Percentiles rank a stretch among this genome's conserved stretches.
phyloP scores from a whole-genome alignment of 495 filamentous ascomycete species.

The Xylaria telfairii region DNA sequence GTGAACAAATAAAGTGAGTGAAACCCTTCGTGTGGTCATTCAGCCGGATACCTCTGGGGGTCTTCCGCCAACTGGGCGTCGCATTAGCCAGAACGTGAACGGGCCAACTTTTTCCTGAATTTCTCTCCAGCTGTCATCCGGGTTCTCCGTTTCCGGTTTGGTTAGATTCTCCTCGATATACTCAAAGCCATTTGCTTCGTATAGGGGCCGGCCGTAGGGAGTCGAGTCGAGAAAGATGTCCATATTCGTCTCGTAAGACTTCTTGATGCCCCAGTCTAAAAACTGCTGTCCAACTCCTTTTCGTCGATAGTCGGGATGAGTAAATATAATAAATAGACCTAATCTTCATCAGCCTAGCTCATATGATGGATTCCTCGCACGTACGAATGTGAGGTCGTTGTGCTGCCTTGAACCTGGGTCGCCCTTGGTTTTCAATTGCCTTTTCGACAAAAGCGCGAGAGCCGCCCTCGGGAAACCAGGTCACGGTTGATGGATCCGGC shows the following conservation, averaged over 20 bases:
- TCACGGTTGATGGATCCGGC: conserved; percentile 24
- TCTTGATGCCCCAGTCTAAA: conserved; percentile 44
- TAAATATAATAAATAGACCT: conserved; percentile 41
- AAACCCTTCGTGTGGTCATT: not conserved
- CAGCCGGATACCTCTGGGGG: not conserved
- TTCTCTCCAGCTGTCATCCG: conserved; percentile 12
- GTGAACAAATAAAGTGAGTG: not conserved
- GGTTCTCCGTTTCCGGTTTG: not conserved
- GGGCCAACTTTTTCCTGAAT: not conserved
- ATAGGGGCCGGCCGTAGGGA: conserved; percentile 36
- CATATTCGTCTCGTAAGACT: conserved; percentile 43
- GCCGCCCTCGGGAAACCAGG: conserved; percentile 44
- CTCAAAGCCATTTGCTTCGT: conserved; percentile 31
- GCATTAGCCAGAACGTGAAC: conserved; percentile 14
- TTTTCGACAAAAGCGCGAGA: conserved; percentile 35
- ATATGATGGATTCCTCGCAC: not conserved
- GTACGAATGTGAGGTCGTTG: conserved; percentile 38
- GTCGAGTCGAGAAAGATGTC: conserved; percentile 44
- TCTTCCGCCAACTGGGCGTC: not conserved
- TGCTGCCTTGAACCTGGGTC: conserved; percentile 32
- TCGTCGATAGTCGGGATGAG: conserved; percentile 39
- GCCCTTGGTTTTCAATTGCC: conserved; percentile 31
- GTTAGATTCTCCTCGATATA: conserved; percentile 5
- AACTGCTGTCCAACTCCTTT: conserved; percentile 43
- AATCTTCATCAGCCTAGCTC: not conserved